A percentile compares a stretch with the other conserved stretches of the same genome.
Conservation (phyloP, 2,329 filamentous ascomycete species). For the Phialophora macrospora region DNA sequence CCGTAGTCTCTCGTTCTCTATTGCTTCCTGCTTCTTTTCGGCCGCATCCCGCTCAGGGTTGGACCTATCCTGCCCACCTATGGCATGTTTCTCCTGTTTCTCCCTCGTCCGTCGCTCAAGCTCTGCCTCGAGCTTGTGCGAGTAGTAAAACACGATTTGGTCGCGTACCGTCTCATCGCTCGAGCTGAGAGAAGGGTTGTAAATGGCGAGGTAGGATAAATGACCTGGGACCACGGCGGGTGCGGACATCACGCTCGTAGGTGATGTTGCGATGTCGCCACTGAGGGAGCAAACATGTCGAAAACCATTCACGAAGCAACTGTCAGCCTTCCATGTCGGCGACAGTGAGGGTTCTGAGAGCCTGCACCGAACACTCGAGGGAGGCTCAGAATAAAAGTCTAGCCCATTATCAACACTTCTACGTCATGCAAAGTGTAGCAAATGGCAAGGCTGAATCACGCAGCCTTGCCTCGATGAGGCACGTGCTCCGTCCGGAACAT, state of each 20-base stretch:
- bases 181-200: slow-evolving; percentile 80
- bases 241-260: slow-evolving; percentile 23
- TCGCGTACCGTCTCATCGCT: slow-evolving; percentile 74
- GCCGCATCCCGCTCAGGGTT: slow-evolving; percentile 9
- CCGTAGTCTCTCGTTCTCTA: slow-evolving; percentile 82
- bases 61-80: neutral
- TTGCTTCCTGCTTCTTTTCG: slow-evolving; percentile 56
- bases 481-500: slow-evolving; percentile 22
- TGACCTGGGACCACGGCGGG: slow-evolving; percentile 71
- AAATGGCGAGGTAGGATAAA: slow-evolving; percentile 89
- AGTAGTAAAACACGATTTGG: slow-evolving; percentile 93
- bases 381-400: neutral
- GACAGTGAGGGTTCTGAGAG: neutral
- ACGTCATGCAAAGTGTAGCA: neutral
- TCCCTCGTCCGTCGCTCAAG: slow-evolving; percentile 39
- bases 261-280: neutral
- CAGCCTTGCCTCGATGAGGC: slow-evolving; percentile 14
- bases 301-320: neutral
- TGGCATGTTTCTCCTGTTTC: slow-evolving; percentile 18
- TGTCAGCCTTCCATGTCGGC: neutral
- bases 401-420: neutral
- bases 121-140: slow-evolving; percentile 46
- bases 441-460: slow-evolving; percentile 14
- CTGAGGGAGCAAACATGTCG: neutral
- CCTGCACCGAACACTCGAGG: neutral